A percentile compares a stretch with the other conserved stretches of the same genome.
phyloP scores from a whole-genome alignment of 2,329 filamentous ascomycete species.

The Beauveria caledonica region DNA sequence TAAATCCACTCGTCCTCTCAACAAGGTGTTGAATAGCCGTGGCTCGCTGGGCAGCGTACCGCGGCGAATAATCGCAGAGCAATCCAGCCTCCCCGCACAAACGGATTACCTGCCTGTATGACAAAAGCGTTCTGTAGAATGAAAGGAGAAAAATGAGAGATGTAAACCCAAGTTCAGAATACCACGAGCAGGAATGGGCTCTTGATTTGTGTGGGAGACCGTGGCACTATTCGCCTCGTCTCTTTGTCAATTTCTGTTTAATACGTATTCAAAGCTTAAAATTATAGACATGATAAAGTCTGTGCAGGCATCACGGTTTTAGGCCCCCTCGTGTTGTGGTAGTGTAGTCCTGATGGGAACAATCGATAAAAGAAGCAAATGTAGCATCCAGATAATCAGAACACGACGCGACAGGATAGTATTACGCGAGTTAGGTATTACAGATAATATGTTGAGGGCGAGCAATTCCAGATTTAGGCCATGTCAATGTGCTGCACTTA shows the following conservation, averaged over 20 bases:
- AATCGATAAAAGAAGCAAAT: too few species aligned
- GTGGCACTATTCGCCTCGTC: not conserved
- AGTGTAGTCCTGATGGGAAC: too few species aligned
- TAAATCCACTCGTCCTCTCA: constrained; percentile 28
- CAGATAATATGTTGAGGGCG: too few species aligned
- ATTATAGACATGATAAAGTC: constrained; percentile 1
- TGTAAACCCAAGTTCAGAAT: constrained; percentile 6
- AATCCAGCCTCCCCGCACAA: not conserved
- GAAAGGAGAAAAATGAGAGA: constrained; percentile 7
- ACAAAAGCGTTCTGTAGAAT: constrained; percentile 8
- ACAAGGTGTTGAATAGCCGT: not conserved
- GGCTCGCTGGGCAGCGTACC: not conserved
- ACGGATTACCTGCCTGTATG: constrained; percentile 4
- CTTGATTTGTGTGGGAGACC: not conserved
- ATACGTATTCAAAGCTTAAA: not conserved
- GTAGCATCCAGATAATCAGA: too few species aligned
- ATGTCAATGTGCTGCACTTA: too few species aligned
- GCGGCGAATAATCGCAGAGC: not conserved
- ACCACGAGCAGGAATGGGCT: constrained; percentile 8
- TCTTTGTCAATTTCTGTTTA: constrained; percentile 7
- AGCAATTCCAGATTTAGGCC: too few species aligned
- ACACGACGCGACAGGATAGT: too few species aligned
- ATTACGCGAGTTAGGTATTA: too few species aligned
- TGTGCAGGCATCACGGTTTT: not conserved
- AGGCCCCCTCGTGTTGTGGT: not conserved